A percentile compares a stretch with the other conserved stretches of the same genome.
These are phyloP conservation scores for Fusarium falciforme DNA, from an alignment of 2,329 filamentous ascomycete species.

Conservation along the genomic window DNA sequence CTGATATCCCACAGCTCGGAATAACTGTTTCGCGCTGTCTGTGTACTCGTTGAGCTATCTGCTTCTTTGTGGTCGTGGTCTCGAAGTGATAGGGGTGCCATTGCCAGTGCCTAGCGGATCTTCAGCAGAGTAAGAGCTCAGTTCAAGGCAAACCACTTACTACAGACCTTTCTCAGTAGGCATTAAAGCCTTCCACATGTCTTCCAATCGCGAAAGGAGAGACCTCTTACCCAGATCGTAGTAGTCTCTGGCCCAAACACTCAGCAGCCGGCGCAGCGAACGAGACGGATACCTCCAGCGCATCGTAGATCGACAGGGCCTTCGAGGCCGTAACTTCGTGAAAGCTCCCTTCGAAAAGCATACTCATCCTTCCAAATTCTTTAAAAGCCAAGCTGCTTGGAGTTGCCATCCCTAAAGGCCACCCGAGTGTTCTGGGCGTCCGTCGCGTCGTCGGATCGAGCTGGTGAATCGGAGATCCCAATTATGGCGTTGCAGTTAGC, in stretches of 20 bases:
- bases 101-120: not conserved
- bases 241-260: not conserved
- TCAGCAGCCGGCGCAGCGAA: not conserved
- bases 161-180: not conserved
- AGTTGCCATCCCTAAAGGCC: not conserved
- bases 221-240: not conserved
- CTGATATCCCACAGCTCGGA: not conserved
- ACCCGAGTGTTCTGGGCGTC: not conserved
- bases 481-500: no score
- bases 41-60: not conserved
- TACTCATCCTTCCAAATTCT: not conserved
- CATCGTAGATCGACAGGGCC: not conserved
- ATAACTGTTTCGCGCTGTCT: not conserved
- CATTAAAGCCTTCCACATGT: rapidly evolving
- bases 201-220: not conserved
- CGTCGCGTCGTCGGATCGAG: not conserved
- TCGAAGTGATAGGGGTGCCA: not conserved
- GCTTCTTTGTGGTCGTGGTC: not conserved
- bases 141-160: not conserved
- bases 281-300: not conserved
- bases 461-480: not conserved
- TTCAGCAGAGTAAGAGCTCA: not conserved
- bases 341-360: not conserved
- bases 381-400: not conserved
- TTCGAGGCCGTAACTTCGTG: not conserved